Conservation (phyloP, 2,329 filamentous ascomycete species). For the Onygenales sp. region DNA sequence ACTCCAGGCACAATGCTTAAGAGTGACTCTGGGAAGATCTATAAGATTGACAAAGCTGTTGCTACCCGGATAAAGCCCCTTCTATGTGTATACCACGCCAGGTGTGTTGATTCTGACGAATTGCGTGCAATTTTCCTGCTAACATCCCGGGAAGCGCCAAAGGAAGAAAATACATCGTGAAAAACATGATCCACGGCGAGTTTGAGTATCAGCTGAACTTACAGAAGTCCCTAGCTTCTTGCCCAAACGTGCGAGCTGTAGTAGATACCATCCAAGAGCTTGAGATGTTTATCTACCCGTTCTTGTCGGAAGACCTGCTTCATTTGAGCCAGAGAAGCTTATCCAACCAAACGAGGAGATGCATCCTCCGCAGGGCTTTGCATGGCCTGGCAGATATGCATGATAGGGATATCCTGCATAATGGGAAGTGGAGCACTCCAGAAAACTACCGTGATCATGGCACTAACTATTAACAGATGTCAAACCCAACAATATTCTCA, state of each 20-base stretch:
- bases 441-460: not conserved
- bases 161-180: conserved; percentile 8
- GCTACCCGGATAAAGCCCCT: not conserved
- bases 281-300: conserved; percentile 16
- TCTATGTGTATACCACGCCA: not conserved
- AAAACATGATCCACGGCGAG: conserved; percentile 21
- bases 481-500: conserved; percentile 27
- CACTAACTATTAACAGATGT: conserved; percentile 18
- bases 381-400: conserved; percentile 25
- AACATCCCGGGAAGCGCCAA: conserved; percentile 2
- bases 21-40: conserved; percentile 6
- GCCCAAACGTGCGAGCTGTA: conserved; percentile 19
- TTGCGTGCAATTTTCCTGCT: too few relatives aligned
- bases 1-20: conserved; percentile 4
- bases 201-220: conserved; percentile 22
- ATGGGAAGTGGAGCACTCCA: conserved; percentile 13
- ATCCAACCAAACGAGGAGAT: conserved; percentile 7
- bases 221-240: conserved; percentile 16
- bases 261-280: conserved; percentile 15
- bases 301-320: conserved; percentile 12
- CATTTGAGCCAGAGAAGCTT: conserved; percentile 9
- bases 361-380: conserved; percentile 14
- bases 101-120: not conserved
- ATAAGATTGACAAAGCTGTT: conserved; percentile 3
- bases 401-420: conserved; percentile 23